Conservation (phyloP, 140 eudicot species). For the Senecio squalidus region DNA sequence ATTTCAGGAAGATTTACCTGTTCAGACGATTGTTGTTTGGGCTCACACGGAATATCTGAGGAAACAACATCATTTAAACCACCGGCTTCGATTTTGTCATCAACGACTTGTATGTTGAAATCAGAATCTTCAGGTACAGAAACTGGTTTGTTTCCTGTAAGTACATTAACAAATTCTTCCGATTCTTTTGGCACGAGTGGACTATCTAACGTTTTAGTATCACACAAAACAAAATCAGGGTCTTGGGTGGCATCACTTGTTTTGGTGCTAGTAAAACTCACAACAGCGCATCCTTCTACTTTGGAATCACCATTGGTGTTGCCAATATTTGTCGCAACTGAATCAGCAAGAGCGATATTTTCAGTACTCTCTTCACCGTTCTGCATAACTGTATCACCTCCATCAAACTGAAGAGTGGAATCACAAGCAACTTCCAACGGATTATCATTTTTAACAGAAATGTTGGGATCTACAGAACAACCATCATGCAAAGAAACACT, state of each 20-base stretch:
- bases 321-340: neutral
- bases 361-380: constrained; percentile 4
- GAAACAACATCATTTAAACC: neutral
- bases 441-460: constrained; percentile 14
- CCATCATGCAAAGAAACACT: constrained; percentile 18
- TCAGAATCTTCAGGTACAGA: neutral
- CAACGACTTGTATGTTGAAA: neutral
- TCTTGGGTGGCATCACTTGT: neutral
- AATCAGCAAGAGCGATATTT: neutral
- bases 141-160: neutral
- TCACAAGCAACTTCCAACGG: constrained; percentile 5
- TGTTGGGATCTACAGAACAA: neutral
- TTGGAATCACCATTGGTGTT: constrained; percentile 3
- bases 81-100: neutral
- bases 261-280: neutral
- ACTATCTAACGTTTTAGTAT: neutral
- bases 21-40: neutral
- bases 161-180: too few relatives aligned
- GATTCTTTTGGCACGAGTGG: neutral
- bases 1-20: neutral
- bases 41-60: too few relatives aligned
- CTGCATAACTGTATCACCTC: constrained; percentile 13
- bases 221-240: neutral
- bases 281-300: neutral
- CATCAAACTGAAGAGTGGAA: constrained; percentile 16